Conservation (phyloP, 371 early-diverging fungal genomes). For the Parasitella parasitica region DNA sequence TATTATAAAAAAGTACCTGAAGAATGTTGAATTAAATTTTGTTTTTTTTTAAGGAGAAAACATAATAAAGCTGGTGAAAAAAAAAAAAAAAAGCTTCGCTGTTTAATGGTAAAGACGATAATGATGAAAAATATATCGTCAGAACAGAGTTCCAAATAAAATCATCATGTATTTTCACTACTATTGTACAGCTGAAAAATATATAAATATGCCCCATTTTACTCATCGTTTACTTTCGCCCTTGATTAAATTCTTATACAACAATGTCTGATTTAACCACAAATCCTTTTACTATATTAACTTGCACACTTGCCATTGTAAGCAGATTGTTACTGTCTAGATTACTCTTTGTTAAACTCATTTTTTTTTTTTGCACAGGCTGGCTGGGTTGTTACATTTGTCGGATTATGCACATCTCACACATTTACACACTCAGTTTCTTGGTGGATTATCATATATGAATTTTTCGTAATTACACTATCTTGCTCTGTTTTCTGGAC, state of each 20-base stretch:
- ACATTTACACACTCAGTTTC: slow-evolving; percentile 18
- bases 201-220: neutral
- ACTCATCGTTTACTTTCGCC: neutral
- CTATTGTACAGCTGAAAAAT: neutral
- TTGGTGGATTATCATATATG: slow-evolving; percentile 39
- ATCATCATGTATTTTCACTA: neutral
- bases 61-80: neutral
- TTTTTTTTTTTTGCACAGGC: slow-evolving; percentile 23
- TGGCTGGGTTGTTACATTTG: slow-evolving; percentile 44
- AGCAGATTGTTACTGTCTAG: neutral
- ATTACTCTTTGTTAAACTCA: neutral
- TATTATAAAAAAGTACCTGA: neutral
- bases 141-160: too few relatives aligned
- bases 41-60: neutral
- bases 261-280: slow-evolving; percentile 2
- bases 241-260: neutral
- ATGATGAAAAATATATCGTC: neutral
- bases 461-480: slow-evolving; percentile 23
- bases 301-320: slow-evolving; percentile 15
- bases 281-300: slow-evolving; percentile 13
- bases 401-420: slow-evolving; percentile 35
- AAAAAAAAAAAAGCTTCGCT: neutral
- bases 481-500: slow-evolving; percentile 28
- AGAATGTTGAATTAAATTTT: neutral
- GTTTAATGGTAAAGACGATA: neutral